These are phyloP conservation scores for Trichoderma sp. DNA, from an alignment of 2,329 filamentous ascomycete genomes.

Conservation along the genomic window DNA sequence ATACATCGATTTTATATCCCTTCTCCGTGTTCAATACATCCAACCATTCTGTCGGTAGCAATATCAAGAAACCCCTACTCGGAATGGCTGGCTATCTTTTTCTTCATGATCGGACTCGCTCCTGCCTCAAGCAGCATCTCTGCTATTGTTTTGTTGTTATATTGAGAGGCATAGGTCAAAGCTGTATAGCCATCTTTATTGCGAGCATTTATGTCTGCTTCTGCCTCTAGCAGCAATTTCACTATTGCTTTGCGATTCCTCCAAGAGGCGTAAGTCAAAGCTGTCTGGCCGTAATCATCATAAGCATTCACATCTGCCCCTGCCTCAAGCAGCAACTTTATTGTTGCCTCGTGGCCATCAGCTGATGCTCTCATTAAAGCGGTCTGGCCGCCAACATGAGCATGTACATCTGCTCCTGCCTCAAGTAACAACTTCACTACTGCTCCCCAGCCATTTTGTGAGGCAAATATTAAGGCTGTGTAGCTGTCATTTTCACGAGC, in stretches of 20 bases:
- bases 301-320: background rate
- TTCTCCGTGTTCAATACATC: too few species aligned
- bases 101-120: background rate
- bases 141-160: background rate
- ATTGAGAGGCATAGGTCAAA: background rate
- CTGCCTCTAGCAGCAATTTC: background rate
- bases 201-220: background rate
- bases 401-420: background rate
- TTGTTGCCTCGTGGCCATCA: background rate
- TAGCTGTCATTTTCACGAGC: too few species aligned
- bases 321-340: background rate
- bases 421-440: background rate
- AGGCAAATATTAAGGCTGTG: background rate
- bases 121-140: background rate
- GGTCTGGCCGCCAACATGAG: accelerated
- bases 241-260: background rate
- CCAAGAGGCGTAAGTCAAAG: accelerated
- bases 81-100: too few species aligned
- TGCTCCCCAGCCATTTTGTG: too few species aligned
- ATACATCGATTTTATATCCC: too few species aligned
- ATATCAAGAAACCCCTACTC: too few species aligned
- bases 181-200: too few species aligned
- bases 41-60: too few species aligned
- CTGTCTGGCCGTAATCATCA: background rate
- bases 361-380: background rate